phyloP scores from a whole-genome alignment of 768 basidiomycete species.

The Leucocoprinus sp. region DNA sequence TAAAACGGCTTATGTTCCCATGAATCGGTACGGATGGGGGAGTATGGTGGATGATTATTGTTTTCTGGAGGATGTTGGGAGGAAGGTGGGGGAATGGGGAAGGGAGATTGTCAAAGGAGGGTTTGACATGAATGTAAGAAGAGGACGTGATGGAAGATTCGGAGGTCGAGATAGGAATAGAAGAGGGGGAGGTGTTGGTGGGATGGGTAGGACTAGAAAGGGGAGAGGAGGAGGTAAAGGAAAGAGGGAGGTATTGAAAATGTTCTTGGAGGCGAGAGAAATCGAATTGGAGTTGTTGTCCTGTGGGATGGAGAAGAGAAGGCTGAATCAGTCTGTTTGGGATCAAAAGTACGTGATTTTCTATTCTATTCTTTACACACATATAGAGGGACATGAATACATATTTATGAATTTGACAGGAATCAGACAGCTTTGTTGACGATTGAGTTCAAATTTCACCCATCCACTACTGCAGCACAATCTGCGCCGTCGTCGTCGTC shows the following conservation, averaged over 20 bases:
- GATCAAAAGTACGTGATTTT: slow-evolving; percentile 57
- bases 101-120: slow-evolving; percentile 59
- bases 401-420: slow-evolving; percentile 29
- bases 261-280: slow-evolving; percentile 57
- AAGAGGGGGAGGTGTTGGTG: slow-evolving; percentile 15
- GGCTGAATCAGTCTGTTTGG: slow-evolving; percentile 75
- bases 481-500: slow-evolving; percentile 17
- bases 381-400: no score
- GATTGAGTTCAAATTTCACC: slow-evolving; percentile 63
- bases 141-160: slow-evolving; percentile 13
- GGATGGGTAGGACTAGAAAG: slow-evolving; percentile 16
- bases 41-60: slow-evolving; percentile 85
- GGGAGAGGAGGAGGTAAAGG: slow-evolving; percentile 30
- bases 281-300: slow-evolving; percentile 75
- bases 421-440: slow-evolving; percentile 62
- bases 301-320: slow-evolving; percentile 73
- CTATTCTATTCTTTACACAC: no score
- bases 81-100: slow-evolving; percentile 71
- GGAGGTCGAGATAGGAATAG: slow-evolving; percentile 21
- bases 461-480: slow-evolving; percentile 33
- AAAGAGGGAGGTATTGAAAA: slow-evolving; percentile 62
- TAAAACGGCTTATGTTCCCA: slow-evolving; percentile 64
- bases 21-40: slow-evolving; percentile 82
- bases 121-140: slow-evolving; percentile 25
- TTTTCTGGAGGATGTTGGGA: slow-evolving; percentile 75